Base-by-base conservation (phyloP, 73 alveolate species). In the Paraurostyla sp. region DNA sequence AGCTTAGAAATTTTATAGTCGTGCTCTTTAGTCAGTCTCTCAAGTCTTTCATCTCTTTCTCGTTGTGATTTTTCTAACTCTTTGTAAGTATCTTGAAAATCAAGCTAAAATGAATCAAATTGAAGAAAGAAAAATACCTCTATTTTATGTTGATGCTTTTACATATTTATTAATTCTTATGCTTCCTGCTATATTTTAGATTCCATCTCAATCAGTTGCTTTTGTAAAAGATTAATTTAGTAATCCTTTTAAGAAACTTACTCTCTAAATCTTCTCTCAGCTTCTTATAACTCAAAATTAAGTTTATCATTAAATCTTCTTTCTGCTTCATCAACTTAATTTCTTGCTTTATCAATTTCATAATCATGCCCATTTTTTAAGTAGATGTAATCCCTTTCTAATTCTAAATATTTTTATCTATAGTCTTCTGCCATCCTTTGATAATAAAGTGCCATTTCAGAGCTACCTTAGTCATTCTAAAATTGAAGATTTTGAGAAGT, bases 381-480 rank as follows among this genome's bases (percentile, higher is more conserved):
- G 48, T 29, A 48, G 4, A 73, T 73, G 42, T 73, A 73, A 2
- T 73, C 86, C 46, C 71, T 40, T 46, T 73, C 86, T 13, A 73
- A 71, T 7, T 73, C 71, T 45, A 73, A 36, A 48, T 48, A 73
- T 38, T 73, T 73, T 7, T 40, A 40, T 73, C 86, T 73, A 38
- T 73, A 73, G 38, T 73, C 86, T 35, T 73, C 86, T 6, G 86
- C 86, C 86, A 73, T 73, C 46, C 52, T 73, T 32, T 73, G 35
- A 36, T 73, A 73, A 38, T 73, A 73, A 7, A 29, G 40, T 7
- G 82, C 41, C 56, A 65, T 18, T 9, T 65, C 82, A 38, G 15
- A 38, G 32, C 38, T 20, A 6, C 30, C 69, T 6, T n/a, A n/a
- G n/a, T n/a, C n/a, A n/a, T n/a, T n/a, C n/a, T n/a, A n/a, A n/a